A percentile compares a stretch with the other conserved stretches of the same genome.
phyloP scores from a whole-genome alignment of 441 rosid genomes.

The Metrosideros polymorpha region DNA sequence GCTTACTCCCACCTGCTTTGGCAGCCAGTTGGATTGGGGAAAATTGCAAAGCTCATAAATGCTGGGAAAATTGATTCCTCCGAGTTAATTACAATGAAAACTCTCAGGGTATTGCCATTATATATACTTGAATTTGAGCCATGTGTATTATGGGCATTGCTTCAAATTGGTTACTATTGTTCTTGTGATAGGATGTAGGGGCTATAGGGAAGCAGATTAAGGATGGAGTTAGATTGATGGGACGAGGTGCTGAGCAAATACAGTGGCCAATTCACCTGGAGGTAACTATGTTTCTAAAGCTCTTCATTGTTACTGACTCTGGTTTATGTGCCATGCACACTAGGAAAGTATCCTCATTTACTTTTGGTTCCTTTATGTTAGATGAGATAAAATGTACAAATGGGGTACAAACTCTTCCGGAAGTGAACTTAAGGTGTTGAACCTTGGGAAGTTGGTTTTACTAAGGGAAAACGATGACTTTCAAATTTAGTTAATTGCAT shows the following conservation, averaged over 20 bases:
- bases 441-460: neutral
- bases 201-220: conserved; percentile 84
- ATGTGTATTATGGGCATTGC: neutral
- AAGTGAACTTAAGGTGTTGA: neutral
- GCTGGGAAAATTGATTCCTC: conserved; percentile 92
- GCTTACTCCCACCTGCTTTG: conserved; percentile 1
- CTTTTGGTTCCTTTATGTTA: neutral
- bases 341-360: neutral
- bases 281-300: conserved; percentile 27
- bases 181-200: conserved; percentile 46
- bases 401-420: neutral
- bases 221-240: conserved; percentile 97
- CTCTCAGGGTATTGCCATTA: conserved; percentile 57
- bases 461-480: neutral
- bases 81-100: conserved; percentile 92
- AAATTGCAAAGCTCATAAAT: conserved; percentile 82
- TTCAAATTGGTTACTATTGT: neutral
- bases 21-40: conserved; percentile 96
- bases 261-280: conserved; percentile 94
- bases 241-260: conserved; percentile 81
- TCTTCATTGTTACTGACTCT: neutral
- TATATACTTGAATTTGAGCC: neutral
- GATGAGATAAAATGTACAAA: neutral
- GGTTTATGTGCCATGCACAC: neutral
- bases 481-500: neutral